Conservation (phyloP, 1,284 basidiomycete species). For the Boletus sp. region DNA sequence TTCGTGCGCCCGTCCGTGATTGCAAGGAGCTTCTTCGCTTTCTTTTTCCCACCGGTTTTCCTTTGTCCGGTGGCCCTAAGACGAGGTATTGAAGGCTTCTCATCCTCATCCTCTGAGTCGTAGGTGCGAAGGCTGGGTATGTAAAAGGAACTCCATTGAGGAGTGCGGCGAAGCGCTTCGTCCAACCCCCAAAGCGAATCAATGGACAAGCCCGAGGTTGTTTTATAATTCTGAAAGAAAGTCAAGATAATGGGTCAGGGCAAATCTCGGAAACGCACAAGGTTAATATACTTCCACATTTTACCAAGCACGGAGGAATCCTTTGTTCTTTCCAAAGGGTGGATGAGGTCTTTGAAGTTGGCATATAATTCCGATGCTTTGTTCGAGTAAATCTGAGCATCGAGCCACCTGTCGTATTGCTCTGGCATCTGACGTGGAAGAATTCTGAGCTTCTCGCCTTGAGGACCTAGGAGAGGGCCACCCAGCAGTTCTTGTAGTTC, state of each 20-base stretch:
- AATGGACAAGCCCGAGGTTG: constrained; percentile 46
- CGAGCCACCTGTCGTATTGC: constrained; percentile 57
- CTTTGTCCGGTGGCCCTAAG: constrained; percentile 23
- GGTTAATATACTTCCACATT: constrained; percentile 62
- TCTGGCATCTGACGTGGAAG: constrained; percentile 49
- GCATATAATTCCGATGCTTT: constrained; percentile 47
- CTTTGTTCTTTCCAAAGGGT: constrained; percentile 55
- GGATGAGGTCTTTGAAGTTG: constrained; percentile 54
- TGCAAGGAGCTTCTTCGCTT: constrained; percentile 42
- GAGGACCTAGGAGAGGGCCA: constrained; percentile 49
- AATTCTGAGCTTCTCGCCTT: constrained; percentile 48
- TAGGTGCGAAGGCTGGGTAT: constrained; percentile 27
- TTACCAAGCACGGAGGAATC: constrained; percentile 46
- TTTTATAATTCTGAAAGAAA: constrained; percentile 52
- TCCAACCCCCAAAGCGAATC: constrained; percentile 62
- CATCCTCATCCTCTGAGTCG: constrained; percentile 22
- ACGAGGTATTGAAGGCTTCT: constrained; percentile 9
- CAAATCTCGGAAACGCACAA: constrained; percentile 35
- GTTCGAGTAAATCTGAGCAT: constrained; percentile 59
- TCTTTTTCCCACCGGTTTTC: constrained; percentile 27
- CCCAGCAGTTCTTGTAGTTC: constrained; percentile 62
- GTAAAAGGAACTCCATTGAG: constrained; percentile 57
- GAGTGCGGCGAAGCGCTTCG: constrained; percentile 47
- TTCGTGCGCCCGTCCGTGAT: constrained; percentile 43
- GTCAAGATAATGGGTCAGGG: not conserved